phyloP scores from a whole-genome alignment of 805 yeast genomes.

The Saitoella complicata region DNA sequence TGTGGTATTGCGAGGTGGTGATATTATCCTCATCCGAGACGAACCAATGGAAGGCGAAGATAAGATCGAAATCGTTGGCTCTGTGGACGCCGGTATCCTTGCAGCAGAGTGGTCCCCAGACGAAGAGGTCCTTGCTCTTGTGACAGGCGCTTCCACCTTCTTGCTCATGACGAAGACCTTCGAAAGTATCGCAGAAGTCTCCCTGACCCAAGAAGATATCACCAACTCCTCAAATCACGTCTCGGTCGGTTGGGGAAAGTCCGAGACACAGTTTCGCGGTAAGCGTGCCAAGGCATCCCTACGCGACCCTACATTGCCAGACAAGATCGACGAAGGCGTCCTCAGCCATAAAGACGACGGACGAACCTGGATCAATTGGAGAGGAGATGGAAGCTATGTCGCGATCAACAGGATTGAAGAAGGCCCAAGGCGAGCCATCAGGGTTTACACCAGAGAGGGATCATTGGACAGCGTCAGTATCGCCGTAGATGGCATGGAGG shows the following conservation, averaged over 20 bases:
- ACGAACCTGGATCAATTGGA: constrained; percentile 55
- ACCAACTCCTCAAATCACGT: constrained; percentile 58
- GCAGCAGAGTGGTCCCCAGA: constrained; percentile 83
- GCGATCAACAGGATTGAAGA: constrained; percentile 47
- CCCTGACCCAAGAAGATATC: constrained; percentile 46
- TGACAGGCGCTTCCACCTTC: constrained; percentile 38
- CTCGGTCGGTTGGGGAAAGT: constrained; percentile 96
- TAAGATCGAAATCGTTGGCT: constrained; percentile 62
- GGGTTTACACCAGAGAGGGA: constrained; percentile 74
- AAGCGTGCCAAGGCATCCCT: constrained; percentile 58
- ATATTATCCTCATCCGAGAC: constrained; percentile 31
- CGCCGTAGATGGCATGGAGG: constrained; percentile 72
- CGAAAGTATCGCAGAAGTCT: constrained; percentile 60
- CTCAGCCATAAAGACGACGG: constrained; percentile 39
- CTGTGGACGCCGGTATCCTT: constrained; percentile 56
- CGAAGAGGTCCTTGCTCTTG: constrained; percentile 64
- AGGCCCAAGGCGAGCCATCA: constrained; percentile 50
- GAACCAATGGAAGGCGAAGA: constrained; percentile 27
- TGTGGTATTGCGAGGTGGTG: constrained; percentile 59
- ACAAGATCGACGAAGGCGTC: constrained; percentile 52
- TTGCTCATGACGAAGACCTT: constrained; percentile 56
- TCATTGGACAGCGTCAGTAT: constrained; percentile 67
- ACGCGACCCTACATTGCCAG: constrained; percentile 78
- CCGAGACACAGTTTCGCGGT: constrained; percentile 93
- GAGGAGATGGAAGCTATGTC: constrained; percentile 85